A percentile compares a stretch with the other conserved stretches of the same genome.
Conservation (phyloP, 1,139 yeast genomes). For the Hansenula anomala region DNA sequence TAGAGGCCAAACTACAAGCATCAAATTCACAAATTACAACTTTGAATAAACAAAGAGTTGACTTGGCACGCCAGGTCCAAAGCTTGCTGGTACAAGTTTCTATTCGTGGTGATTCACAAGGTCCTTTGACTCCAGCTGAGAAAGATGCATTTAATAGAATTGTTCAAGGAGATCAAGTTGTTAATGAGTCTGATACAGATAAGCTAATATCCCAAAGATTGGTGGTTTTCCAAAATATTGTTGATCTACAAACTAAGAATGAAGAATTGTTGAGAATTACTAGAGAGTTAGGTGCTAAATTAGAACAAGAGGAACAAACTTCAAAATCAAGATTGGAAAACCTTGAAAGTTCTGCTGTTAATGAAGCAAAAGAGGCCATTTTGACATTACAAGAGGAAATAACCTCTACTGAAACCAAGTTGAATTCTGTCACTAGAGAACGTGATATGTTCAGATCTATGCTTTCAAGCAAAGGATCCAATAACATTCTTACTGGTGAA, state of each 20-base stretch:
- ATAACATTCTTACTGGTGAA: constrained; percentile 13
- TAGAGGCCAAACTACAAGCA: constrained; percentile 29
- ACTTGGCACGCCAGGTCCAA: constrained; percentile 77
- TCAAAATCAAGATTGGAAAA: constrained; percentile 38
- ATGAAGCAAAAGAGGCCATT: constrained; percentile 77
- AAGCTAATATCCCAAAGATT: constrained; percentile 66
- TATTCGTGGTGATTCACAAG: constrained; percentile 42
- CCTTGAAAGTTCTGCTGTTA: constrained; percentile 55
- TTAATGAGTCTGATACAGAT: constrained; percentile 61
- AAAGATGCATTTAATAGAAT: constrained; percentile 33
- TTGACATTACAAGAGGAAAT: constrained; percentile 61
- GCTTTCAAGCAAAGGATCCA: constrained; percentile 21
- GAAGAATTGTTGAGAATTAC: constrained; percentile 63
- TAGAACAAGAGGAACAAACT: constrained; percentile 50
- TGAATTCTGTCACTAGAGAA: constrained; percentile 53
- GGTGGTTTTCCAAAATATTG: constrained; percentile 60
- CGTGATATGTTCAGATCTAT: constrained; percentile 59
- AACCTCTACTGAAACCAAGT: constrained; percentile 41
- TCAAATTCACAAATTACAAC: constrained; percentile 34
- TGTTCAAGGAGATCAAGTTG: constrained; percentile 24
- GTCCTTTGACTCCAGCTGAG: constrained; percentile 57
- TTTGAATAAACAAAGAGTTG: constrained; percentile 55
- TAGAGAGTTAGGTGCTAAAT: constrained; percentile 61
- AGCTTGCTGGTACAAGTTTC: constrained; percentile 64
- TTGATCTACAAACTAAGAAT: constrained; percentile 71